Evolutionary conservation across 495 filamentous ascomycete genomes (phyloP).

Genomic region (Annulohypoxylon moriforme): DNA sequence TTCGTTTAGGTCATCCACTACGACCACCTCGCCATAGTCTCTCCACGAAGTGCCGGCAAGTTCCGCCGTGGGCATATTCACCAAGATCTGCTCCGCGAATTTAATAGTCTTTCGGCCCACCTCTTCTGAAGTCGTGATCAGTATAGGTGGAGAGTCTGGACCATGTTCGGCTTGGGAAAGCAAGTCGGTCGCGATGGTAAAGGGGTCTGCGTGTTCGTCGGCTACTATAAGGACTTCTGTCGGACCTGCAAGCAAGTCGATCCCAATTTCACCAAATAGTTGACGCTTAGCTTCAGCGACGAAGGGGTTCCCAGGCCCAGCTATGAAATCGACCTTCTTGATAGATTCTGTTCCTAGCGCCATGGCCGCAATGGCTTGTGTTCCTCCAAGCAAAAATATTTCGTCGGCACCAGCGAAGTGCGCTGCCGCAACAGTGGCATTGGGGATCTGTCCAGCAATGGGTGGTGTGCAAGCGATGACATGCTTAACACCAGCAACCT

Average conservation of each 20-base stretch:
- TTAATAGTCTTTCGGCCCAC: slow-evolving; percentile 56
- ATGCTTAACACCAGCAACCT: slow-evolving; percentile 63
- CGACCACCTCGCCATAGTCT: slow-evolving; percentile 60
- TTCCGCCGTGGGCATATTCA: slow-evolving; percentile 55
- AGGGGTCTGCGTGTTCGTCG: slow-evolving; percentile 63
- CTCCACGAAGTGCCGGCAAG: slow-evolving; percentile 60
- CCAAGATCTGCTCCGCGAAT: slow-evolving; percentile 54
- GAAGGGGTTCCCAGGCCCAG: slow-evolving; percentile 66
- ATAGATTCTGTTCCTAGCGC: slow-evolving; percentile 73
- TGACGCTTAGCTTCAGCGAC: slow-evolving; percentile 67
- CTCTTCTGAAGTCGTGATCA: slow-evolving; percentile 60
- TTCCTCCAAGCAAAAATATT: slow-evolving; percentile 65
- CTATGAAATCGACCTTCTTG: slow-evolving; percentile 63
- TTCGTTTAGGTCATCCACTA: slow-evolving; percentile 58
- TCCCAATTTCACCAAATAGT: slow-evolving; percentile 65
- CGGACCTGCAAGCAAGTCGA: slow-evolving; percentile 64
- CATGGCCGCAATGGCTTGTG: slow-evolving; percentile 71
- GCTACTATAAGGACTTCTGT: slow-evolving; percentile 66
- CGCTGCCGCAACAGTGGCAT: slow-evolving; percentile 64
- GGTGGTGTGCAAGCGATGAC: slow-evolving; percentile 65
- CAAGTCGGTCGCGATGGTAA: slow-evolving; percentile 62
- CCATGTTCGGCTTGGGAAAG: slow-evolving; percentile 66
- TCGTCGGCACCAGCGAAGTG: slow-evolving; percentile 65
- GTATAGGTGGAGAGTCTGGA: slow-evolving; percentile 60
- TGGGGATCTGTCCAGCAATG: slow-evolving; percentile 61